Conservation (phyloP, 2,329 filamentous ascomycete species). For the Colletotrichum theobromicola region DNA sequence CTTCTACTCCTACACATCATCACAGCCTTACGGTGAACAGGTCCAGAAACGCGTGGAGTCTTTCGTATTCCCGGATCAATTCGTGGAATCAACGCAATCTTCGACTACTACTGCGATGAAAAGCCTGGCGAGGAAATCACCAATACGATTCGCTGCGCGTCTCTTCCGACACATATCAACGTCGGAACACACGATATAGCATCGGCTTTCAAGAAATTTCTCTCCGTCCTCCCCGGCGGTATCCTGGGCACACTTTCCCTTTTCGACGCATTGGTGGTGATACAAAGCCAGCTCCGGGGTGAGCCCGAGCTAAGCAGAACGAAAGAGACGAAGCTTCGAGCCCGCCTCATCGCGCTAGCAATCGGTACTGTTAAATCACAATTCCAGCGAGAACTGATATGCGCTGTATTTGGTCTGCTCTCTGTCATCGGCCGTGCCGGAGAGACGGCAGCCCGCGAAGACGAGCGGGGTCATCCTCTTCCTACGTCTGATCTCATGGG, state of each 20-base stretch:
- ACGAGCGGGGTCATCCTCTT: conserved; percentile 55
- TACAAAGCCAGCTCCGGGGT: conserved; percentile 60
- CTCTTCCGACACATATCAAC: conserved; percentile 64
- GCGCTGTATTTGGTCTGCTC: conserved; percentile 69
- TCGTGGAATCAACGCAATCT: conserved; percentile 61
- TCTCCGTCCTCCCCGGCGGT: conserved; percentile 67
- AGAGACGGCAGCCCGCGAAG: conserved; percentile 57
- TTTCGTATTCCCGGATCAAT: conserved; percentile 69
- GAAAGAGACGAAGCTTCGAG: conserved; percentile 62
- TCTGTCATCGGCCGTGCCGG: conserved; percentile 64
- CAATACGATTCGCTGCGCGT: conserved; percentile 63
- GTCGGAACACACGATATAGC: conserved; percentile 69
- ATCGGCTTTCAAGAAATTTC: conserved; percentile 69
- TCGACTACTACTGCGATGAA: conserved; percentile 65
- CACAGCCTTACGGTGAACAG: conserved; percentile 25
- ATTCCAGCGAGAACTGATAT: conserved; percentile 68
- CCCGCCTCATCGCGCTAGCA: conserved; percentile 69
- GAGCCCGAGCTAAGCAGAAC: conserved; percentile 57
- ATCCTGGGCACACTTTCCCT: conserved; percentile 67
- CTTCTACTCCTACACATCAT: not conserved
- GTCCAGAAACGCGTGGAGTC: conserved; percentile 58
- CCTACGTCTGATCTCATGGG: conserved; percentile 67
- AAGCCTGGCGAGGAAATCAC: conserved; percentile 55
- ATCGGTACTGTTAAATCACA: conserved; percentile 64
- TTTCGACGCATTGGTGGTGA: conserved; percentile 67